A percentile compares a stretch with the other conserved stretches of the same genome.
These are phyloP conservation scores for Candida labiduridarum DNA, from an alignment of 1,139 yeast genomes.

Conservation along the genomic window DNA sequence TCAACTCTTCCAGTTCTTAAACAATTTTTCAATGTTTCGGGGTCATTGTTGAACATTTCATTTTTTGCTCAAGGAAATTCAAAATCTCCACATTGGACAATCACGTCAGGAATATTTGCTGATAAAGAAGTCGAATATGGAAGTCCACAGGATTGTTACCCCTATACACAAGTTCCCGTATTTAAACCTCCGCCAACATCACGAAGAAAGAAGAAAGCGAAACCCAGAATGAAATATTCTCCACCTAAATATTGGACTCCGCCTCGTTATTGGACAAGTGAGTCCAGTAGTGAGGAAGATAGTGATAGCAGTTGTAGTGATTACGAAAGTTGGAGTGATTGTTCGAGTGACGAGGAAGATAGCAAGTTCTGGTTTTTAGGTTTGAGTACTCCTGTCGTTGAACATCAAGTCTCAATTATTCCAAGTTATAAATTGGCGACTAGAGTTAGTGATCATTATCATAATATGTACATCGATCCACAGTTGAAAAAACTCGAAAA, in stretches of 20 bases:
- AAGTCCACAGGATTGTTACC: conserved; percentile 1
- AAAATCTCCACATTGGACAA: conserved; percentile 12
- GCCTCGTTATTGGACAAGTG: conserved; percentile 2
- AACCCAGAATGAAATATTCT: not conserved
- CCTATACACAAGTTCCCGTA: conserved; percentile 1
- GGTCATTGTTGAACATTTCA: not conserved
- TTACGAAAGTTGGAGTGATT: not conserved
- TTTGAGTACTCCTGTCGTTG: not conserved
- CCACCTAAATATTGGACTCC: not conserved
- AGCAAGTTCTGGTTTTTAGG: conserved; percentile 14
- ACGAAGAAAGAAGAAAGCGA: not conserved
- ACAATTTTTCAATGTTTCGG: not conserved
- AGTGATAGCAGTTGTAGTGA: conserved; percentile 1
- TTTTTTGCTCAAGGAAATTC: conserved; percentile 1
- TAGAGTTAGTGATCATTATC: conserved; percentile 5
- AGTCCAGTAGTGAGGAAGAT: conserved; percentile 8
- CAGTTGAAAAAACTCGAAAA: not conserved
- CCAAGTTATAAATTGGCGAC: conserved; percentile 6
- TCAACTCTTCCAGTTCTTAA: not conserved
- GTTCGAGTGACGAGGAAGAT: conserved; percentile 1
- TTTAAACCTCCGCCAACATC: conserved; percentile 7
- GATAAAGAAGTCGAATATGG: conserved; percentile 8
- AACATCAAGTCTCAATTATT: not conserved
- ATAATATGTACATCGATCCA: conserved; percentile 7
- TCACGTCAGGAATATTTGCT: conserved; percentile 14